phyloP scores from a whole-genome alignment of 805 yeast genomes.

The Hanseniaspora valbyensis region DNA sequence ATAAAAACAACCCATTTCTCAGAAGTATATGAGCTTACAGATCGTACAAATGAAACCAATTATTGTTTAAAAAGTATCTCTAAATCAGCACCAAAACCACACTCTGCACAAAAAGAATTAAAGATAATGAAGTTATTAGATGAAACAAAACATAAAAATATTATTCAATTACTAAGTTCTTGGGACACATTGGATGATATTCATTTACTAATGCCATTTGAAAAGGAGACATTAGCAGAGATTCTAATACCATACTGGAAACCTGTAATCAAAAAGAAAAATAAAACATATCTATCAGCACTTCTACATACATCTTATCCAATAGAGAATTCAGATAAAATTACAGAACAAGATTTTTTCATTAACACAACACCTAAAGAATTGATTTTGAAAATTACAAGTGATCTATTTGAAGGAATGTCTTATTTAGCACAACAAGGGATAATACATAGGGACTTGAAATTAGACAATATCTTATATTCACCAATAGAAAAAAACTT shows the following conservation, averaged over 20 bases:
- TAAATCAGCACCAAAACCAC: conserved; percentile 6
- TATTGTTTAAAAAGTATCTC: conserved; percentile 3
- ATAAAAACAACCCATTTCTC: neutral
- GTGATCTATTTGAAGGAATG: conserved; percentile 62
- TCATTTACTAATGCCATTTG: conserved; percentile 16
- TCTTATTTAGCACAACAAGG: conserved; percentile 77
- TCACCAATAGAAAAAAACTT: conserved; percentile 29
- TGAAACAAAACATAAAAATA: neutral
- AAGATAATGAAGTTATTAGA: neutral
- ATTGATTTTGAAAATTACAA: conserved; percentile 40
- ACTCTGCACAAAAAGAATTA: conserved; percentile 1
- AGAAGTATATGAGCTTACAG: neutral
- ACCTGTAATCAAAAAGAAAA: neutral
- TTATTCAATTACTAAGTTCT: conserved; percentile 19
- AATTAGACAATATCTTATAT: conserved; percentile 87
- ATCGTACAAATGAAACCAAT: neutral
- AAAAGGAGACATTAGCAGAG: conserved; percentile 15
- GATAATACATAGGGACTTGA: conserved; percentile 86
- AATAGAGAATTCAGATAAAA: neutral
- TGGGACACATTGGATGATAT: conserved; percentile 18
- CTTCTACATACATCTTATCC: neutral
- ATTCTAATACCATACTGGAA: conserved; percentile 16
- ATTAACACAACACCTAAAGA: conserved; percentile 21
- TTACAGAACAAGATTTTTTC: neutral
- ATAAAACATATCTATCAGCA: neutral